Evolutionary conservation across 2,329 filamentous ascomycete genomes (phyloP), one percentile per base, ranked within the genome.

Genomic region (Aspergillus tubingensis): DNA sequence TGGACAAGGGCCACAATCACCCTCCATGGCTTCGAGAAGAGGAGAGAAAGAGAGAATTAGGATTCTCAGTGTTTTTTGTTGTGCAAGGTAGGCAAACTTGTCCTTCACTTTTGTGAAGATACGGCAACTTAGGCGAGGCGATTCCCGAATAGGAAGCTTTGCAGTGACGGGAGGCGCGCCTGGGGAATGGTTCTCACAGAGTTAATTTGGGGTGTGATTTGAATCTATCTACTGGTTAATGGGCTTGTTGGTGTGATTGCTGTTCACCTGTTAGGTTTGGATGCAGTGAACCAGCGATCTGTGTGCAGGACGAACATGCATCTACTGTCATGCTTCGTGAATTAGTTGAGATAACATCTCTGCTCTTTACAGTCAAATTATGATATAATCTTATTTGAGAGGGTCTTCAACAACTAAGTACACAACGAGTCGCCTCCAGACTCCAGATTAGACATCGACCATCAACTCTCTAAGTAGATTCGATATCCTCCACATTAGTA

Each of bases 71-170:
- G 52, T 56, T 55, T 50, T 11, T 8, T 10, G 49, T 30, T 38
- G n/a, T 36, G 15, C 39, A 52, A 17, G 47, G 17, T 30, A 61
- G 58, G 57, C 47, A 60, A 59, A 62, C 44, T 38, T 32, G 13
- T 55, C n/a, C 44, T 62, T 60, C 52, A 61, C 52, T 57, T 25
- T 54, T 38, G 10, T 52, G 57, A 48, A 60, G 54, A 38, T 43
- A 56, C 27, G 50, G 48, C 38, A 65, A 54, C 47, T 51, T 51
- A 62, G 59, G 54, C 61, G 61, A 67, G 50, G 56, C 58, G 63
- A 67, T 64, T 43, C 63, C 62, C 32, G 25, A 58, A 64, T 58
- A 44, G 60, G 63, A 58, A 64, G 54, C 43, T 30, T 57, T 19
- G 19, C 25, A 36, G 55, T 65, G 60, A 58, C 52, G 48, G 17